phyloP scores from a whole-genome alignment of 306 rosid species.

The Begonia peltatifolia region DNA sequence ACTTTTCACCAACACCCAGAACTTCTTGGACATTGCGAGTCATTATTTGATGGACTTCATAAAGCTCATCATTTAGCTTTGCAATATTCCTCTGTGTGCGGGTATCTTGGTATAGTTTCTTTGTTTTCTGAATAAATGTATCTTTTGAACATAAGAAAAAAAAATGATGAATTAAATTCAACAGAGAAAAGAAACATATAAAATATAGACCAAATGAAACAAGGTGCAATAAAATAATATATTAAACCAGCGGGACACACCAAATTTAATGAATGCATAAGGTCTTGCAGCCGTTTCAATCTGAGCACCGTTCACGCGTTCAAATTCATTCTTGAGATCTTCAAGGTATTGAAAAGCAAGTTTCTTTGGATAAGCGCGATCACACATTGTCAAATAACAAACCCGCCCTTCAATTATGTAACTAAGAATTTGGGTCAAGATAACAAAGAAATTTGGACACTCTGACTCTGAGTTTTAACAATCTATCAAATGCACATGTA shows the following conservation, averaged over 20 bases:
- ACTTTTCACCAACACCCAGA: conserved; percentile 95
- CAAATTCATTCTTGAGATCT: conserved; percentile 90
- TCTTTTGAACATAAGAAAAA: conserved; percentile 37
- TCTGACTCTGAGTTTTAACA: conserved; percentile 2
- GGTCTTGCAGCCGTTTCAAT: conserved; percentile 99
- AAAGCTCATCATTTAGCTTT: conserved; percentile 88
- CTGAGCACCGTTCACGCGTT: conserved; percentile 74
- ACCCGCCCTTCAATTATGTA: conserved; percentile 89
- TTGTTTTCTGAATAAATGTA: conserved; percentile 84
- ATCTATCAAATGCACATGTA: not conserved
- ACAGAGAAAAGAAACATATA: not conserved
- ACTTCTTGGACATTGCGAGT: conserved; percentile 98
- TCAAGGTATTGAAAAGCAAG: conserved; percentile 96
- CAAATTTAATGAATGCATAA: conserved; percentile 93
- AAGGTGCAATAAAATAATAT: not conserved
- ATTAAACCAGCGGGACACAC: conserved; percentile 22
- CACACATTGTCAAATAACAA: conserved; percentile 96
- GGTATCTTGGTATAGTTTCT: conserved; percentile 93
- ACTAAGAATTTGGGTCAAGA: conserved; percentile 55
- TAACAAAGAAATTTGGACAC: conserved; percentile 12
- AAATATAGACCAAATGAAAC: conserved; percentile 2
- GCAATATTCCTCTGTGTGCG: conserved; percentile 88
- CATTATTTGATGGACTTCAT: conserved; percentile 97
- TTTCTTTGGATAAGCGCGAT: conserved; percentile 92
- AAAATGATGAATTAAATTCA: conserved; percentile 19